A percentile compares a stretch with the other conserved stretches of the same genome.
phyloP scores from a whole-genome alignment of 2,329 filamentous ascomycete genomes.

The Colletotrichum gloeosporioides region DNA sequence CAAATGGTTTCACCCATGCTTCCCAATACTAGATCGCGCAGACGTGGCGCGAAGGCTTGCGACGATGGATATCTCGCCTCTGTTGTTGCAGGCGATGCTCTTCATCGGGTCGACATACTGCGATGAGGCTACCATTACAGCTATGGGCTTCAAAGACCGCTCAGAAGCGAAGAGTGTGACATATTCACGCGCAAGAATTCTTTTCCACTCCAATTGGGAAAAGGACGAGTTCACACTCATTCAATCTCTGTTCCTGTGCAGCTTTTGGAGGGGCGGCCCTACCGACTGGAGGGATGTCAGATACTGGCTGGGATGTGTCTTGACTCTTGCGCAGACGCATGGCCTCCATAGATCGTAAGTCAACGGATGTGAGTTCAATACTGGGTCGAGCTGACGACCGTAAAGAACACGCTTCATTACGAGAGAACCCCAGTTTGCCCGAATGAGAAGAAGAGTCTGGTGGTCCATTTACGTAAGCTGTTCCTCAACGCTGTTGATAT shows the following conservation, averaged over 20 bases:
- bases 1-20: slow-evolving; percentile 61
- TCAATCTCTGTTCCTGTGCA: slow-evolving; percentile 58
- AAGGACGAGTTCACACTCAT: slow-evolving; percentile 54
- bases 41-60: slow-evolving; percentile 44
- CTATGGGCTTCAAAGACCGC: slow-evolving; percentile 51
- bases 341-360: slow-evolving; percentile 44
- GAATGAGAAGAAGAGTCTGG: slow-evolving; percentile 54
- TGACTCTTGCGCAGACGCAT: slow-evolving; percentile 55
- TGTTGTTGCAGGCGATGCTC: slow-evolving; percentile 58
- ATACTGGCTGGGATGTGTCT: slow-evolving; percentile 56
- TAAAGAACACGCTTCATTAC: not conserved
- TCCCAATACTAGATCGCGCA: slow-evolving; percentile 56
- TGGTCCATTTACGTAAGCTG: slow-evolving; percentile 52
- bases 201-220: slow-evolving; percentile 60
- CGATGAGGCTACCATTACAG: slow-evolving; percentile 46
- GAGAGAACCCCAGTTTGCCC: slow-evolving; percentile 24
- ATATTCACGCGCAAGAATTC: slow-evolving; percentile 52
- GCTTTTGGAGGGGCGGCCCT: slow-evolving; percentile 59
- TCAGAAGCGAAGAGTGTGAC: slow-evolving; percentile 55
- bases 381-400: not conserved
- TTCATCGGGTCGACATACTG: slow-evolving; percentile 61
- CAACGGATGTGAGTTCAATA: not conserved
- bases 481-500: rapidly evolving
- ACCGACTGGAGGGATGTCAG: slow-evolving; percentile 52
- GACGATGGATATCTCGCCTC: slow-evolving; percentile 48